These are phyloP conservation scores for Phlebiopsis gigantea DNA, from an alignment of 768 basidiomycete genomes.

Conservation along the genomic window DNA sequence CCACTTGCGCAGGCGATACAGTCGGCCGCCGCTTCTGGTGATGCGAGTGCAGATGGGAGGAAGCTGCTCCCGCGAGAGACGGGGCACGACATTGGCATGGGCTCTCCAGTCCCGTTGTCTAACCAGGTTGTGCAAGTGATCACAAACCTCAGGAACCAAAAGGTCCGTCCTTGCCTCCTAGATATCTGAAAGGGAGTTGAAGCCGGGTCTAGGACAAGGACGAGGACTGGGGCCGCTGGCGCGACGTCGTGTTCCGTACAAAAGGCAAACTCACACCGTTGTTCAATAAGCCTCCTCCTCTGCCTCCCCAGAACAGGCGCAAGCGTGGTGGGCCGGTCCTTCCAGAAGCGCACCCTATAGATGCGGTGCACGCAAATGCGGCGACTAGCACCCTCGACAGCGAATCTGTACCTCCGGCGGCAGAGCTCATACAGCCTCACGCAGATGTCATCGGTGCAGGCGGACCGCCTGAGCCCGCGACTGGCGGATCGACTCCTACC, in stretches of 20 bases:
- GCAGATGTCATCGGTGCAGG: neutral
- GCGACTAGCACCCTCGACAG: neutral
- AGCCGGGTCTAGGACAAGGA: constrained; percentile 59
- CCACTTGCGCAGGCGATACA: neutral
- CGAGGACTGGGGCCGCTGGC: constrained; percentile 87
- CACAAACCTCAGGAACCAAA: constrained; percentile 73
- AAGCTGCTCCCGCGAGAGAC: constrained; percentile 78
- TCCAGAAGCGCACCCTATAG: neutral
- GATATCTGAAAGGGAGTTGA: neutral
- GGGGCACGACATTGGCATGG: constrained; percentile 83
- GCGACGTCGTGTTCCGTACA: constrained; percentile 77
- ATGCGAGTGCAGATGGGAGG: neutral
- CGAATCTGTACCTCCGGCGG: neutral
- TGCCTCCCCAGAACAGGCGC: constrained; percentile 57
- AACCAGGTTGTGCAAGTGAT: constrained; percentile 76
- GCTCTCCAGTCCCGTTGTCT: constrained; percentile 77
- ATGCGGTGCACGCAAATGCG: neutral
- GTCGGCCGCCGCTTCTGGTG: neutral
- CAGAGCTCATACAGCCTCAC: neutral
- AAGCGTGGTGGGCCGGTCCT: constrained; percentile 48
- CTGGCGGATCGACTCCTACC: too few relatives aligned
- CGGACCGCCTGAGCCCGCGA: neutral
- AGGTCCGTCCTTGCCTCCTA: constrained; percentile 41
- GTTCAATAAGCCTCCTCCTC: constrained; percentile 39
- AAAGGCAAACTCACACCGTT: constrained; percentile 51